Percentiles rank a stretch among this genome's conserved stretches.
Evolutionary conservation across 164 flowering plant genomes (phyloP).

Genomic region (Chimonanthus salicifolius): DNA sequence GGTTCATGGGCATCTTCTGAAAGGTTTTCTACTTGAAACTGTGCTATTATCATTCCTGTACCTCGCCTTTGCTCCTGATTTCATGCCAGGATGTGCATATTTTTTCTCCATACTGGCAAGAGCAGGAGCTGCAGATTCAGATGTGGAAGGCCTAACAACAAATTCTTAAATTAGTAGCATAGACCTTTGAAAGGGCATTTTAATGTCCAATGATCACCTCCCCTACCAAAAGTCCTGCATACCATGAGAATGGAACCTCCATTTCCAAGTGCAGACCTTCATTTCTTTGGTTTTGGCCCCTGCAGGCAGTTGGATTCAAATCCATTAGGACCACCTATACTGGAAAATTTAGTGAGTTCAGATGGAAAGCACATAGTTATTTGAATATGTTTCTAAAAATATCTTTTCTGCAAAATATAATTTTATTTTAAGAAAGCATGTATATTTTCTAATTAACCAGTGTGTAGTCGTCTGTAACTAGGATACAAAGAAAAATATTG

Average conservation of each 20-base stretch:
- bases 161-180: slow-evolving; percentile 30
- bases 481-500: no score
- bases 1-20: slow-evolving; percentile 53
- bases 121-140: slow-evolving; percentile 26
- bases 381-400: no score
- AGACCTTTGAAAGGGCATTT: slow-evolving; percentile 75
- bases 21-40: slow-evolving; percentile 42
- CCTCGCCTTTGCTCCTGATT: slow-evolving; percentile 32
- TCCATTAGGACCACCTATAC: no score
- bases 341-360: no score
- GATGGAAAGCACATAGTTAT: no score
- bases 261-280: slow-evolving; percentile 29
- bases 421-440: no score
- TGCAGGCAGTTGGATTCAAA: not conserved
- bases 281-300: not conserved
- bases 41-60: slow-evolving; percentile 46
- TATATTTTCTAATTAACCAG: no score
- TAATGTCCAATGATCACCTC: slow-evolving; percentile 82
- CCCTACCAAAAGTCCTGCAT: slow-evolving; percentile 74
- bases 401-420: no score
- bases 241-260: slow-evolving; percentile 75
- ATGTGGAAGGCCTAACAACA: slow-evolving; percentile 35
- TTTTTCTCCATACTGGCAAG: slow-evolving; percentile 32
- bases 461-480: no score
- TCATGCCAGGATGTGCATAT: slow-evolving; percentile 49